phyloP scores from a whole-genome alignment of 352 stramenopile genomes.

The Blastocystis sp. region DNA sequence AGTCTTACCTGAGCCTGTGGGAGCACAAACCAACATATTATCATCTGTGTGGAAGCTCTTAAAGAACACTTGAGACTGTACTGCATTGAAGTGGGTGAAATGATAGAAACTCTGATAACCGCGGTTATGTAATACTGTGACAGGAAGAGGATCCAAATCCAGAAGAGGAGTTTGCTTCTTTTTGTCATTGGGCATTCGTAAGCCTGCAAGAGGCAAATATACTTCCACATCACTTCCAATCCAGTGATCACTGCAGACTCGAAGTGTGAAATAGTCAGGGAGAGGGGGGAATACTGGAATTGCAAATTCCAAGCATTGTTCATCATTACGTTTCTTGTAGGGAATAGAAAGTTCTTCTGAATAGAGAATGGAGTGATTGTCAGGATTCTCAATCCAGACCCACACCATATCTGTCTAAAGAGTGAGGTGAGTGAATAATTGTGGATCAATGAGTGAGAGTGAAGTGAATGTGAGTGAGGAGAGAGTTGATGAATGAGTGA shows the following conservation, averaged over 20 bases:
- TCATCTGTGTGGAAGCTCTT: slow-evolving; percentile 88
- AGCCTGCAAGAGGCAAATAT: slow-evolving; percentile 73
- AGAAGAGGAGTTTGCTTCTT: slow-evolving; percentile 79
- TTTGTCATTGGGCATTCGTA: slow-evolving; percentile 69
- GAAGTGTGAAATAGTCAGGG: slow-evolving; percentile 85
- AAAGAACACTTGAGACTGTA: slow-evolving; percentile 96
- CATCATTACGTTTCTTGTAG: slow-evolving; percentile 71
- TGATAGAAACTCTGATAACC: slow-evolving; percentile 71
- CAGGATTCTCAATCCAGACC: slow-evolving; percentile 92
- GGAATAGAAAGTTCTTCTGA: slow-evolving; percentile 80
- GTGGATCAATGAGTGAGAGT: neutral
- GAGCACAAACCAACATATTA: slow-evolving; percentile 88
- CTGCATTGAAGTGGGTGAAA: slow-evolving; percentile 77
- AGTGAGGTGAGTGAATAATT: neutral
- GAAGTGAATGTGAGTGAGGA: neutral
- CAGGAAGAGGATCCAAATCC: slow-evolving; percentile 84
- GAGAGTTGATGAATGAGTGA: neutral
- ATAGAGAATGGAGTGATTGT: slow-evolving; percentile 84
- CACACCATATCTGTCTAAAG: slow-evolving; percentile 77
- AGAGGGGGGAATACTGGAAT: slow-evolving; percentile 87
- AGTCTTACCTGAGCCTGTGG: slow-evolving; percentile 89
- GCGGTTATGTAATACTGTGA: slow-evolving; percentile 80
- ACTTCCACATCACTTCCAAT: slow-evolving; percentile 84
- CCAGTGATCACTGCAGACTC: slow-evolving; percentile 88
- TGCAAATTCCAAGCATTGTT: slow-evolving; percentile 78